Base-by-base conservation (phyloP, 2,329 filamentous ascomycete genomes). In the Chrysoporthe puriensis region DNA sequence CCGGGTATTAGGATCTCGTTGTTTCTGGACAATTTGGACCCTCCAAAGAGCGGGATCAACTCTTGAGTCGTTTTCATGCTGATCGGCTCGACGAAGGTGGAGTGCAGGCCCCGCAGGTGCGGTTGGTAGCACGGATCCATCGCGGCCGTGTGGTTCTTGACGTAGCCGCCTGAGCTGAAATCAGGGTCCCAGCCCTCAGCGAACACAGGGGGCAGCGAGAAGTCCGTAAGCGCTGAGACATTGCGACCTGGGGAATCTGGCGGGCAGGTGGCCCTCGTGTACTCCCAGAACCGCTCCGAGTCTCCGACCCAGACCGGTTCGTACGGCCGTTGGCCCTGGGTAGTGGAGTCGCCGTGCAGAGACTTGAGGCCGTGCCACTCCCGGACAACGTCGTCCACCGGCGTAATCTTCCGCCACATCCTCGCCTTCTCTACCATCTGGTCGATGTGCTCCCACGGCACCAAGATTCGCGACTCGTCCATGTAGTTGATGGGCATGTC, bases 401-500 rank as follows among this genome's bases (percentile, higher is more conserved):
- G 78, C 18, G 78, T 76, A 63, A 88, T 77, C 11, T 72, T 74
- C 66, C 85, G 80, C 57, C 73, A 79, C 44, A 76, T 75, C 66
- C 77, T 76, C 73, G 88, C 88, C 59, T 80, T 78, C 8, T 76
- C 77, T 11, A 89, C 79, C 61, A 86, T 78, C 34, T 78, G 77
- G 34, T 84, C 79, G 66, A 90, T 83, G 16, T 84, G 79, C 64
- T 90, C 83, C 77, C 83, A 87, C 11, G 86, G 83, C 3, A 88
- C 86, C 42, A 90, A 77, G n/a, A 91, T 75, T 32, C 88, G 82
- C 40, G 88, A 84, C 74, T 91, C 87, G 74, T 90, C 88, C 77
- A 89, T 82, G 63, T 83, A 81, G 73, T 91, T 90, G 78, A 90
- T 86, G 13, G 88, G 85, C 79, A 90, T 89, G 74, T 90, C 88